Conservation (phyloP, 352 stramenopile species). For the Pelagophyceae sp. region DNA sequence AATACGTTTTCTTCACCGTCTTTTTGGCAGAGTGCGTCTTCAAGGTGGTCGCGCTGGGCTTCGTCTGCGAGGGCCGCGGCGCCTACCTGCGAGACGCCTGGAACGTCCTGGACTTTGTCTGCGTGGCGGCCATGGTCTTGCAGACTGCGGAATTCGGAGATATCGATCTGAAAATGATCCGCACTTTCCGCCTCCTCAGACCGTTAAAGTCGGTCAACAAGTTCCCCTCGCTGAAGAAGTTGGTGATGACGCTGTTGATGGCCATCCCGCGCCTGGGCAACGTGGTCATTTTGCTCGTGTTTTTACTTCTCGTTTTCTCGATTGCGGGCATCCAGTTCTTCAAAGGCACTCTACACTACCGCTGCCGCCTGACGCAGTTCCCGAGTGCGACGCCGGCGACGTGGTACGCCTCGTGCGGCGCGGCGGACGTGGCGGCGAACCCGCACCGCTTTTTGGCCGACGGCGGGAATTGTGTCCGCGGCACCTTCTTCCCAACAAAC, state of each 20-base stretch:
- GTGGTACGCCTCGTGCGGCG: neutral
- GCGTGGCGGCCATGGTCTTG: neutral
- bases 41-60: conserved; percentile 70
- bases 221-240: conserved; percentile 64
- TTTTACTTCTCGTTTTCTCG: conserved; percentile 39
- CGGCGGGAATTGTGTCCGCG: neutral
- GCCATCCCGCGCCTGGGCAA: conserved; percentile 22
- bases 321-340: conserved; percentile 42
- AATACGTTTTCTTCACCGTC: conserved; percentile 29
- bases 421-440: neutral
- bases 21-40: conserved; percentile 75
- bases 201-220: conserved; percentile 32
- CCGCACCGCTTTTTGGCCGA: neutral
- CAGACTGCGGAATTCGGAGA: neutral
- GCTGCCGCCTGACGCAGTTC: conserved; percentile 27
- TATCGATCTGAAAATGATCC: neutral
- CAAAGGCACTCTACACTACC: conserved; percentile 34
- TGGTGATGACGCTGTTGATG: conserved; percentile 62
- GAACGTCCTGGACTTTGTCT: conserved; percentile 72
- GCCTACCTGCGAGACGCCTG: conserved; percentile 68
- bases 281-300: conserved; percentile 38
- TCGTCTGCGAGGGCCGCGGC: conserved; percentile 50
- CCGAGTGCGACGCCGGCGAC: conserved; percentile 1
- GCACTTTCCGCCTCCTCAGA: conserved; percentile 17
- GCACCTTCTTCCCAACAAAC: neutral